Evolutionary conservation across 768 basidiomycete species (phyloP).

Genomic region (Pleurotus citrinopileatus): DNA sequence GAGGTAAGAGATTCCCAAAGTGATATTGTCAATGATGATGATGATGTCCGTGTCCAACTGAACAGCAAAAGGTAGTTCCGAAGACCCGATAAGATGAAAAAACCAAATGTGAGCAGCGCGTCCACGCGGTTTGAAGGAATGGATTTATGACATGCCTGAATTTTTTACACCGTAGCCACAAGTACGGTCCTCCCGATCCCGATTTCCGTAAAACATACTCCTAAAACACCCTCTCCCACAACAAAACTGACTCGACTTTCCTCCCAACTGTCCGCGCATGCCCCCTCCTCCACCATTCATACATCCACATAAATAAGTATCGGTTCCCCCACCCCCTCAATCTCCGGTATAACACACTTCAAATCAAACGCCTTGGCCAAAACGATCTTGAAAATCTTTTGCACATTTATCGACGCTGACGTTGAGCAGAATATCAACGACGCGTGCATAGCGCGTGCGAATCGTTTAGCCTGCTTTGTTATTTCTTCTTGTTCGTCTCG

Average conservation of each 20-base stretch:
- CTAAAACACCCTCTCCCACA: neutral
- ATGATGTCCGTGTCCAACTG: too few species aligned
- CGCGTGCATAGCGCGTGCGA: conserved; percentile 98
- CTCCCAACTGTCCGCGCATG: neutral
- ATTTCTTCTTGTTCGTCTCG: conserved; percentile 99
- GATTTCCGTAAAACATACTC: too few species aligned
- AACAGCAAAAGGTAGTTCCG: too few species aligned
- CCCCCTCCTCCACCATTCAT: conserved; percentile 32
- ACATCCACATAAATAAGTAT: conserved; percentile 92
- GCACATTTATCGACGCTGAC: conserved; percentile 97
- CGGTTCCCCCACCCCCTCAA: conserved; percentile 95
- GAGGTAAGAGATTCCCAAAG: too few species aligned
- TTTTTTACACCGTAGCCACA: too few species aligned
- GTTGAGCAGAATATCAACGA: conserved; percentile 99
- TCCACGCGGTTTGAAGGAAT: too few species aligned
- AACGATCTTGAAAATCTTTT: conserved; percentile 99
- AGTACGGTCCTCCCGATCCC: too few species aligned
- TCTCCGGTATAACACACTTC: conserved; percentile 98
- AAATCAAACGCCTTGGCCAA: conserved; percentile 97
- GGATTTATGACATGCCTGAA: too few species aligned
- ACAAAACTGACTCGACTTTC: neutral
- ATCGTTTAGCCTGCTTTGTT: conserved; percentile 96
- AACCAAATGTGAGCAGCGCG: too few species aligned
- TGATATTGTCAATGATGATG: too few species aligned
- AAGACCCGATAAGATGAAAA: too few species aligned